Evolutionary conservation across 805 yeast genomes (phyloP).

Genomic region (Ogataea salicorniae): DNA sequence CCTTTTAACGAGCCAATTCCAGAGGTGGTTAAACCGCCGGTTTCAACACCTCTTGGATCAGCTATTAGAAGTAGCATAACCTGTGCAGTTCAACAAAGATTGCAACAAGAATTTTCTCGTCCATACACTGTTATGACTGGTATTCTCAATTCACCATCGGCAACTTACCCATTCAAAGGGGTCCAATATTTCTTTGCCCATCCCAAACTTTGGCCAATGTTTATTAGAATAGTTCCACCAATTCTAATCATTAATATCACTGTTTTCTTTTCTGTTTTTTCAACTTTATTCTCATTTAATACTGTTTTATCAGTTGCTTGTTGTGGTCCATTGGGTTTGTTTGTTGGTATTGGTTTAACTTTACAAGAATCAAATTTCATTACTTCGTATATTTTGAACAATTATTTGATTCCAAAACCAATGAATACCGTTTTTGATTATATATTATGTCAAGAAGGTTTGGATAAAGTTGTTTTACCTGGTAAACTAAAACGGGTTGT

Average conservation of each 20-base stretch:
- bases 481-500: constrained; percentile 30
- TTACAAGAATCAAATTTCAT: constrained; percentile 23
- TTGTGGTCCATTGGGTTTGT: constrained; percentile 27
- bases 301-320: constrained; percentile 14
- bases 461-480: constrained; percentile 27
- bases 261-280: constrained; percentile 15
- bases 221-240: constrained; percentile 21
- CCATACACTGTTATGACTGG: constrained; percentile 19
- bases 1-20: too few relatives aligned
- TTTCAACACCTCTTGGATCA: constrained; percentile 3
- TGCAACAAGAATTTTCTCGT: constrained; percentile 18
- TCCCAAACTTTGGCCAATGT: constrained; percentile 24
- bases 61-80: not conserved
- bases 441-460: constrained; percentile 24
- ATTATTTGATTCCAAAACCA: constrained; percentile 23
- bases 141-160: constrained; percentile 10
- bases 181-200: constrained; percentile 21
- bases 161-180: constrained; percentile 23
- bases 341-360: constrained; percentile 20
- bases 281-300: constrained; percentile 22
- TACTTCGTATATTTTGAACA: constrained; percentile 20
- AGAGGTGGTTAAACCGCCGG: not conserved
- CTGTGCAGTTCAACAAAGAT: constrained; percentile 13
- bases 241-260: constrained; percentile 17
- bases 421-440: constrained; percentile 23